Evolutionary conservation across 2,329 filamentous ascomycete species (phyloP).

Genomic region (Xylaria multiplex): DNA sequence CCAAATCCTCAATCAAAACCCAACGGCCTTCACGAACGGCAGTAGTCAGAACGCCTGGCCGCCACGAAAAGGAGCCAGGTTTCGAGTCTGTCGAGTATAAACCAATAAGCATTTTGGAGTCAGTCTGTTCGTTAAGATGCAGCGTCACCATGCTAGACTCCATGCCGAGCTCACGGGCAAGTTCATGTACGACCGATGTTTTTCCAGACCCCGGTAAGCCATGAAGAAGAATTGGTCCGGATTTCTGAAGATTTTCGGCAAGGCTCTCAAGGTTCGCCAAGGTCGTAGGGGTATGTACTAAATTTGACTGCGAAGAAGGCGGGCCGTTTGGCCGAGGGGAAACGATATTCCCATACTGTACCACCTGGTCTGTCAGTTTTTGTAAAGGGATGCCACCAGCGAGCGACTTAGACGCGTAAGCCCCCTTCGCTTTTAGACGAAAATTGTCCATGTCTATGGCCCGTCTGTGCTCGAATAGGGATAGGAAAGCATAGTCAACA

Average conservation of each 20-base stretch:
- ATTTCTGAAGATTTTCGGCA: slow-evolving; percentile 71
- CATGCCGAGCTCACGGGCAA: slow-evolving; percentile 82
- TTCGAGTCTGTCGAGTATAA: slow-evolving; percentile 90
- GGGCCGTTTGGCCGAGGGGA: slow-evolving; percentile 70
- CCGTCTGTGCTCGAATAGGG: slow-evolving; percentile 66
- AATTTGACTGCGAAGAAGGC: slow-evolving; percentile 58
- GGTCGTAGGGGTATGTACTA: slow-evolving; percentile 79
- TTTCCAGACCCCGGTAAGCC: slow-evolving; percentile 91
- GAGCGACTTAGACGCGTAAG: slow-evolving; percentile 35
- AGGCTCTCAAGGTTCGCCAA: slow-evolving; percentile 75
- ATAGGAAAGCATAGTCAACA: slow-evolving; percentile 82
- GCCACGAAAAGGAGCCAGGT: slow-evolving; percentile 91
- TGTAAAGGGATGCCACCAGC: slow-evolving; percentile 48
- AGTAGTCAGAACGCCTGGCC: slow-evolving; percentile 89
- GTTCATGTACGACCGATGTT: slow-evolving; percentile 83
- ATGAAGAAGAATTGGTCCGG: slow-evolving; percentile 80
- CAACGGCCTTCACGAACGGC: slow-evolving; percentile 94
- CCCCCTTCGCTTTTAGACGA: slow-evolving; percentile 52
- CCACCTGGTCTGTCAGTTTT: slow-evolving; percentile 67
- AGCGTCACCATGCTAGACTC: slow-evolving; percentile 88
- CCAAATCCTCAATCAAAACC: slow-evolving; percentile 97
- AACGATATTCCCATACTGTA: slow-evolving; percentile 72
- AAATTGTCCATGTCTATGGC: slow-evolving; percentile 58
- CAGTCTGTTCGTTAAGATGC: slow-evolving; percentile 97
- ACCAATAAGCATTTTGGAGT: slow-evolving; percentile 94